These are phyloP conservation scores for Pleoardoris graminearum DNA, from an alignment of 2,329 filamentous ascomycete genomes.

Conservation along the genomic window DNA sequence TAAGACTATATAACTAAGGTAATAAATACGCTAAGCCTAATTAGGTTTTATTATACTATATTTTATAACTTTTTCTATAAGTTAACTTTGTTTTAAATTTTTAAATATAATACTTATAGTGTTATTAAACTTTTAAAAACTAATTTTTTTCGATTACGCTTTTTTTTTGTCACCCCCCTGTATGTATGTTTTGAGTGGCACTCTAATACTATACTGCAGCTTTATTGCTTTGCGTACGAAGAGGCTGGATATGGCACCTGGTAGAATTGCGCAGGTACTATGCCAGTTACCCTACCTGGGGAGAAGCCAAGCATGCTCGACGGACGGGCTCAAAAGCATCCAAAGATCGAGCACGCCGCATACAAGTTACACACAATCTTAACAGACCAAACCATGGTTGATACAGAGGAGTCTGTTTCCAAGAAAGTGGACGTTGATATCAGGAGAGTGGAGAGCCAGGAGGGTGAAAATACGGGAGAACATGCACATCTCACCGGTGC, in stretches of 20 bases:
- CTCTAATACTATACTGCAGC: conserved; percentile 17
- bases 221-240: conserved; percentile 29
- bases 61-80: too few relatives aligned
- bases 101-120: too few relatives aligned
- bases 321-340: conserved; percentile 5
- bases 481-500: background rate
- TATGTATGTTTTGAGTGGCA: conserved; percentile 13
- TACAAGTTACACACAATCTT: background rate
- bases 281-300: conserved; percentile 10
- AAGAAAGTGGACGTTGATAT: background rate
- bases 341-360: background rate
- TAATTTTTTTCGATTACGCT: too few relatives aligned
- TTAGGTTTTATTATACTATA: too few relatives aligned
- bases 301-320: conserved; percentile 15
- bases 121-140: too few relatives aligned
- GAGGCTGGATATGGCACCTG: conserved; percentile 12
- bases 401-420: background rate
- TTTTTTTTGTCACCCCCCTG: too few relatives aligned
- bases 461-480: background rate
- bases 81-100: too few relatives aligned
- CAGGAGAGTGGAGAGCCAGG: background rate
- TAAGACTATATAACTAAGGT: too few relatives aligned
- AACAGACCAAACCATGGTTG: background rate
- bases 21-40: too few relatives aligned
- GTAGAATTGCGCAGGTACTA: conserved; percentile 4